Evolutionary conservation across 2,329 filamentous ascomycete genomes (phyloP), one percentile per base, ranked within the genome.

Genomic region (Colletotrichum sp.): DNA sequence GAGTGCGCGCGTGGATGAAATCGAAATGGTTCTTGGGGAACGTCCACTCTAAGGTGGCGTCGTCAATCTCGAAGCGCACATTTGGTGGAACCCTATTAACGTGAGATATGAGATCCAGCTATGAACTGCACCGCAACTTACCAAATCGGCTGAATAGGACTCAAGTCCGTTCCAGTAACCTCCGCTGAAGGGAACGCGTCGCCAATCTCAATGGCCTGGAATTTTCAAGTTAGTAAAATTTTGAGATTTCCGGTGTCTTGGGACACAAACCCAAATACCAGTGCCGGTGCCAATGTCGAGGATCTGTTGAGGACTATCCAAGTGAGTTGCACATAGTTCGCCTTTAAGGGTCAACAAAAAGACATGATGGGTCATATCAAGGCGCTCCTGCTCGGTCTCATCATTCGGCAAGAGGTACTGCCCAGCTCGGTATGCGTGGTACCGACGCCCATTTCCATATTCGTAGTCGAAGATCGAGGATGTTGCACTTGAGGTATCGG

Each of bases 141-240:
- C 78, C 77, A 80, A 36, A 72, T 54, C 1, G 76, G 67, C 47
- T 79, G 78, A 6, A 79, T 79, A 8, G 78, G 78, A 34, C 76
- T 79, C 33, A 80, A 63, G n/a, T 80, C 79, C 6, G 75, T 78
- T 2, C 78, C 79, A 9, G 76, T 77, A 2, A 80, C 72, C 27
- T 78, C 82, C 8, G 91, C 84, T 4, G 86, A 78, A 15, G 92
- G 92, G 73, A 91, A 93, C 62, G 85, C 78, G 76, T 91, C 89
- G 77, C 90, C 91, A 84, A 94, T 89, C 78, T 93, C 89, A 68
- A 94, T 91, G 12, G 91, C 90, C 66, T 67, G 13, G 21, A 31
- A 31, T 11, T 21, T 36, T 3, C 6, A 55, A 2, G 58, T 76
- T 78, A 68, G 86, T 43, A n/a, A 11, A 43, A 43, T 16, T n/a